These are phyloP conservation scores for Rhizodiscina lignyota DNA, from an alignment of 495 filamentous ascomycete species.

Conservation along the genomic window DNA sequence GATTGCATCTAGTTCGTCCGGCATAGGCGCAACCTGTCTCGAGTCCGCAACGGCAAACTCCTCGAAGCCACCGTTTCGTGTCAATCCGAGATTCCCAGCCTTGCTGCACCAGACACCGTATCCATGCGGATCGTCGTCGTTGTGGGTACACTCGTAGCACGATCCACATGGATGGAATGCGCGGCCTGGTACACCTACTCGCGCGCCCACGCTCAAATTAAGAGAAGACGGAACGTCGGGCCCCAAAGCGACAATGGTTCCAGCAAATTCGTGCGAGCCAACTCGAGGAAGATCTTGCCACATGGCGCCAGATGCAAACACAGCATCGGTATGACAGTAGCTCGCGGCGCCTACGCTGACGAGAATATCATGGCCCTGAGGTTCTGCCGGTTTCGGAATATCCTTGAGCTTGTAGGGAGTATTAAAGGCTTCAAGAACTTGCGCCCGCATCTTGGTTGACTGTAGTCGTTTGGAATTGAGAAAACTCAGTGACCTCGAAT, in stretches of 20 bases:
- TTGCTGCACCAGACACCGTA: slow-evolving; percentile 22
- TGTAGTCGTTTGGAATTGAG: no score
- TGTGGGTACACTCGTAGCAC: slow-evolving; percentile 22
- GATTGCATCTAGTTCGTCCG: slow-evolving; percentile 3
- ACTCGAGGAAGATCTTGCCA: slow-evolving; percentile 11
- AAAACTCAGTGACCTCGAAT: no score
- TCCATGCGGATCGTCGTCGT: slow-evolving; percentile 20
- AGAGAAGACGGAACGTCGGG: slow-evolving; percentile 1
- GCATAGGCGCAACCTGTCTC: slow-evolving; percentile 8
- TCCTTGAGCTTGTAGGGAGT: background rate
- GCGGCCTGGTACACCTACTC: slow-evolving; percentile 23
- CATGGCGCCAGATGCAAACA: background rate
- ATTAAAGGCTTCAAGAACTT: background rate
- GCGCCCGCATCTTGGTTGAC: slow-evolving; percentile 1
- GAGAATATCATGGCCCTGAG: background rate
- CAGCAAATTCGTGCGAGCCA: slow-evolving; percentile 18
- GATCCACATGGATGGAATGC: slow-evolving; percentile 22
- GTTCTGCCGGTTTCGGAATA: background rate
- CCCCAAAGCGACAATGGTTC: slow-evolving; percentile 10
- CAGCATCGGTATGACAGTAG: slow-evolving; percentile 3
- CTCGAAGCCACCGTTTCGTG: slow-evolving; percentile 7
- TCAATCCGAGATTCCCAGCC: slow-evolving; percentile 6
- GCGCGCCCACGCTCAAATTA: slow-evolving; percentile 11
- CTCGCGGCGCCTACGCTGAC: slow-evolving; percentile 1
- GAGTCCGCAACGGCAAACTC: slow-evolving; percentile 11